Evolutionary conservation across 768 basidiomycete genomes (phyloP), one percentile per base, ranked within the genome.

Genomic region (Daedaleopsis sinensis): DNA sequence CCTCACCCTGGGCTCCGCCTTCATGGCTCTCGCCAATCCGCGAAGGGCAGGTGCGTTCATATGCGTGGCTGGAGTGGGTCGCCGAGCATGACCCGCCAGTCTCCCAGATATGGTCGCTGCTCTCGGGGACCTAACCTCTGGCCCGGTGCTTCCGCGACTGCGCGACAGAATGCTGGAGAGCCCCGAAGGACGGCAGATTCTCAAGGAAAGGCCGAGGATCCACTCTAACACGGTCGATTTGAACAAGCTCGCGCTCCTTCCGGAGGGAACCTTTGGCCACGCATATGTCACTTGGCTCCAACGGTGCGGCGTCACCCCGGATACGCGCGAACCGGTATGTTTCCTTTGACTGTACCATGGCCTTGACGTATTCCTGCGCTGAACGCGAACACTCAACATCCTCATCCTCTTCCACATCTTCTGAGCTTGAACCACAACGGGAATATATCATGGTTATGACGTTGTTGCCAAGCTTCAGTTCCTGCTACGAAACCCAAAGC

Each of bases 201-300:
- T 98, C 58, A 89, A 86, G 69, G 87, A 95, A 50, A 79, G 94
- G 52, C 97, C 97, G 4, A 80, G 89, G 44, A 82, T 99, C 52
- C 94, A 87, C 70, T 86, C 90, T 1, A 74, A 74, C 19, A 93
- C 91, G 0, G 79, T 98, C 51, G 82, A 95, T 71, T 82, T 97
- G 77, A 72, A 84, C 57, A 73, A 78, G 49, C 79, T 98, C 12
- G 84, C 82, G 0, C 73, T 79, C 47, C 82, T 91, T 51, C 87
- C 89, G 1, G 86, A 91, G 56, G 91, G 91, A 4, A 91, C 93
- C 1, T 88, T 98, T 67, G 97, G 96, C 10, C 76, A 84, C 62
- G 86, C 91, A 48, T 99, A 98, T 72, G 80, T 87, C 46, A 89
- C 88, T 54, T 99, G 96, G 97, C 82, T 98, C 3, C 86, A 92